Evolutionary conservation across 352 stramenopile species (phyloP).

Genomic region (Phytophthora syringae): DNA sequence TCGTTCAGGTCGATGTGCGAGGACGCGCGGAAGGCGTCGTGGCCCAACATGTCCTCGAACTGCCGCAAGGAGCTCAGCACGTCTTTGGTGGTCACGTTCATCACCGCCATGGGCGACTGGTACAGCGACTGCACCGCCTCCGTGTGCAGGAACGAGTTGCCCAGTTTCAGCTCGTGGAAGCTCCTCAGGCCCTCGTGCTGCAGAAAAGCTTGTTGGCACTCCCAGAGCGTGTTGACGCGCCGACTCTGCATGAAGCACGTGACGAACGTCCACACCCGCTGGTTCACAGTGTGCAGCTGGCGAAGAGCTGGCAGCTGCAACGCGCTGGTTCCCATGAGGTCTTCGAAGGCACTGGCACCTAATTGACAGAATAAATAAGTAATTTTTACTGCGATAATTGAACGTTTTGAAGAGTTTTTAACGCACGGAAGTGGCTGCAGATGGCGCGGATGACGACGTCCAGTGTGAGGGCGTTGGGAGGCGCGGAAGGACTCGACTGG

Average conservation of each 20-base stretch:
- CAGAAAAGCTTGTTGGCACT: constrained; percentile 75
- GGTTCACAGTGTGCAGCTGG: constrained; percentile 68
- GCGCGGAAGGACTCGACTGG: constrained; percentile 52
- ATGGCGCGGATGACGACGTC: constrained; percentile 55
- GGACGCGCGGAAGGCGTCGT: constrained; percentile 66
- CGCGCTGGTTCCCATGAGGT: constrained; percentile 50
- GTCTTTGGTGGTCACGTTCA: constrained; percentile 69
- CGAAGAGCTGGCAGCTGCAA: constrained; percentile 57
- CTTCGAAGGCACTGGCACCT: constrained; percentile 62
- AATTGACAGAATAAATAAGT: neutral
- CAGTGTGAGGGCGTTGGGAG: constrained; percentile 66
- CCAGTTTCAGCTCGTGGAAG: constrained; percentile 74
- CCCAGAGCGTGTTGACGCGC: constrained; percentile 75
- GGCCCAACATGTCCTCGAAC: constrained; percentile 68
- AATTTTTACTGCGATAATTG: constrained; percentile 1
- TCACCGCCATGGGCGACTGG: constrained; percentile 45
- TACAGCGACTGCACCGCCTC: constrained; percentile 84
- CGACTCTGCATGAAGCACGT: constrained; percentile 79
- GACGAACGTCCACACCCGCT: constrained; percentile 84
- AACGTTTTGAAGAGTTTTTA: neutral
- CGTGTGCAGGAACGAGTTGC: constrained; percentile 81
- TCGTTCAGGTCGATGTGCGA: constrained; percentile 69
- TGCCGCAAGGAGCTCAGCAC: constrained; percentile 70
- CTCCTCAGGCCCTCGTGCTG: constrained; percentile 67
- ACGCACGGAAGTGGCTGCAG: constrained; percentile 71